These are phyloP conservation scores for Yarrowia sp. DNA, from an alignment of 805 yeast genomes.

Conservation along the genomic window DNA sequence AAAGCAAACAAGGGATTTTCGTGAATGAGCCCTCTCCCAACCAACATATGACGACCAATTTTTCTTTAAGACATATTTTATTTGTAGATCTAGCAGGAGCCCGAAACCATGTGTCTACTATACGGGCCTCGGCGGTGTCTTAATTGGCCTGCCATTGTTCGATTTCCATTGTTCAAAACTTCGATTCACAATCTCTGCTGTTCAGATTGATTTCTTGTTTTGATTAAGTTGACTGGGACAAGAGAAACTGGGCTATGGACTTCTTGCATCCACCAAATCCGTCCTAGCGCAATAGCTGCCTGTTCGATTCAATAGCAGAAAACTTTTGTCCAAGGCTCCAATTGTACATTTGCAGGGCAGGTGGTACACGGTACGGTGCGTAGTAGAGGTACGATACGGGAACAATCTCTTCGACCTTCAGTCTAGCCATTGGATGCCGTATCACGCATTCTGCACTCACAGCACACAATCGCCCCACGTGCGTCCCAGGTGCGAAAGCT, in stretches of 20 bases:
- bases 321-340: neutral
- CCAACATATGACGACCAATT: neutral
- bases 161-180: neutral
- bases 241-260: neutral
- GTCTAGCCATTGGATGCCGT: no score
- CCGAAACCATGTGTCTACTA: neutral
- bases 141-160: no score
- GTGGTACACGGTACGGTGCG: neutral
- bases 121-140: no score
- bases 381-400: neutral
- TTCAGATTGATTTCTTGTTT: no score
- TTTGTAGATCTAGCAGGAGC: neutral
- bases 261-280: constrained; percentile 7
- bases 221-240: neutral
- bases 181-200: no score
- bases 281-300: neutral
- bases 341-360: neutral
- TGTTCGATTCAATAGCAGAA: neutral
- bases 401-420: no score
- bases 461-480: neutral
- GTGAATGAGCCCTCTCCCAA: no score
- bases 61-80: neutral
- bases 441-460: neutral
- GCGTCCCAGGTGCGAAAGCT: neutral
- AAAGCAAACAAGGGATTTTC: neutral